These are phyloP conservation scores for Sequoia sempervirens DNA, from an alignment of 75 land plant species.

Conservation along the genomic window DNA sequence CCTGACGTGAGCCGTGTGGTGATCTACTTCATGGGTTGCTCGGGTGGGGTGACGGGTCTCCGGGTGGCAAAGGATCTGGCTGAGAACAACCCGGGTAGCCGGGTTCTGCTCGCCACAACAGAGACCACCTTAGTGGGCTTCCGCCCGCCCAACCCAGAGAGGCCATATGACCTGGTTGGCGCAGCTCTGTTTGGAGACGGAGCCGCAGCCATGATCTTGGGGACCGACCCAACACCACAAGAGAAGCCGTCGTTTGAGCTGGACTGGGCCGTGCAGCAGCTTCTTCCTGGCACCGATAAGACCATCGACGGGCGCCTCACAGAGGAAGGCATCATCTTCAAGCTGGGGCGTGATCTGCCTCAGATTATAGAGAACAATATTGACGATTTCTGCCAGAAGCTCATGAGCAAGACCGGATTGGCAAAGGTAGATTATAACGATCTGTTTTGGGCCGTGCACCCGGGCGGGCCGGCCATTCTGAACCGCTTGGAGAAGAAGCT, in stretches of 20 bases:
- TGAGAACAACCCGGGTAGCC: constrained; percentile 93
- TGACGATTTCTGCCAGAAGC: constrained; percentile 55
- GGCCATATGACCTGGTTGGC: constrained; percentile 96
- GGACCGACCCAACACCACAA: constrained; percentile 52
- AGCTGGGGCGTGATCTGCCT: constrained; percentile 86
- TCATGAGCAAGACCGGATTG: constrained; percentile 28
- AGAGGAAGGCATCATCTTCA: constrained; percentile 89
- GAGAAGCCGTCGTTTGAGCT: constrained; percentile 83
- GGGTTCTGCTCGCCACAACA: constrained; percentile 79
- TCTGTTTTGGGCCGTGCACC: constrained; percentile 99
- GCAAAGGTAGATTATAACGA: constrained; percentile 44
- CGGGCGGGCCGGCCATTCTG: constrained; percentile 98
- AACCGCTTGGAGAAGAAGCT: constrained; percentile 73
- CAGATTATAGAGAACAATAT: constrained; percentile 83
- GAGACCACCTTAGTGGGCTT: constrained; percentile 93
- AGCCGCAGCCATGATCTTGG: constrained; percentile 84
- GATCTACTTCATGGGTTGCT: constrained; percentile 93
- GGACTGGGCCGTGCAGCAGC: constrained; percentile 71
- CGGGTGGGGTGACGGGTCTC: constrained; percentile 91
- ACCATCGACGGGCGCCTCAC: constrained; percentile 83
- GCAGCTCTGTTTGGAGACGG: constrained; percentile 98
- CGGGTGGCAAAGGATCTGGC: constrained; percentile 96
- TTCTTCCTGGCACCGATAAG: constrained; percentile 71
- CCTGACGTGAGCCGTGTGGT: constrained; percentile 57
- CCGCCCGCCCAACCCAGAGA: constrained; percentile 66